A percentile compares a stretch with the other conserved stretches of the same genome.
Conservation (phyloP, 2,329 filamentous ascomycete genomes). For the Monilinia laxa region DNA sequence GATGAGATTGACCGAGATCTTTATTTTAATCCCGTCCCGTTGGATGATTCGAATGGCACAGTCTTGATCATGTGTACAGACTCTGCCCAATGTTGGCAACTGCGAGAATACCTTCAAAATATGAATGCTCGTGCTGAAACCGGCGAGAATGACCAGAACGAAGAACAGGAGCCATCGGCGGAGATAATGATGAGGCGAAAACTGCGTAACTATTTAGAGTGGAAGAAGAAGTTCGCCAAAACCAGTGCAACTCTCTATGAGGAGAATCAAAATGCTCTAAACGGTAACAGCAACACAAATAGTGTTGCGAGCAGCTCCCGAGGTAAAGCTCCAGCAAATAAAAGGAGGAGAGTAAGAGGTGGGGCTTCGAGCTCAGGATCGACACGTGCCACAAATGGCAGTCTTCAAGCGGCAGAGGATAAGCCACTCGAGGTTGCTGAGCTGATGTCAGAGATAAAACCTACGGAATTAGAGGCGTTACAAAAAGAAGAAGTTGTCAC, state of each 20-base stretch:
- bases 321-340: conserved; percentile 72
- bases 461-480: conserved; percentile 72
- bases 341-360: conserved; percentile 79
- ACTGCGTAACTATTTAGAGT: conserved; percentile 80
- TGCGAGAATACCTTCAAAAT: conserved; percentile 86
- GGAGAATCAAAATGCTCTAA: conserved; percentile 76
- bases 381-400: conserved; percentile 69
- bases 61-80: conserved; percentile 96
- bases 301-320: conserved; percentile 46
- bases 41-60: conserved; percentile 85
- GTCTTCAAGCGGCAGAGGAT: conserved; percentile 76
- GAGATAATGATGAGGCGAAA: conserved; percentile 88
- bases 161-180: conserved; percentile 66
- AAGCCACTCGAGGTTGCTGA: conserved; percentile 78
- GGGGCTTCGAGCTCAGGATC: conserved; percentile 61
- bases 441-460: conserved; percentile 77
- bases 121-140: conserved; percentile 70
- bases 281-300: conserved; percentile 60
- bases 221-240: conserved; percentile 86
- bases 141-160: conserved; percentile 45
- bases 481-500: conserved; percentile 74
- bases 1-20: conserved; percentile 91
- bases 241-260: conserved; percentile 77
- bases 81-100: conserved; percentile 78
- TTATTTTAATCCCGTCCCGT: conserved; percentile 74